phyloP scores from a whole-genome alignment of 1,284 basidiomycete species.

The Microstroma glucosiphilum region DNA sequence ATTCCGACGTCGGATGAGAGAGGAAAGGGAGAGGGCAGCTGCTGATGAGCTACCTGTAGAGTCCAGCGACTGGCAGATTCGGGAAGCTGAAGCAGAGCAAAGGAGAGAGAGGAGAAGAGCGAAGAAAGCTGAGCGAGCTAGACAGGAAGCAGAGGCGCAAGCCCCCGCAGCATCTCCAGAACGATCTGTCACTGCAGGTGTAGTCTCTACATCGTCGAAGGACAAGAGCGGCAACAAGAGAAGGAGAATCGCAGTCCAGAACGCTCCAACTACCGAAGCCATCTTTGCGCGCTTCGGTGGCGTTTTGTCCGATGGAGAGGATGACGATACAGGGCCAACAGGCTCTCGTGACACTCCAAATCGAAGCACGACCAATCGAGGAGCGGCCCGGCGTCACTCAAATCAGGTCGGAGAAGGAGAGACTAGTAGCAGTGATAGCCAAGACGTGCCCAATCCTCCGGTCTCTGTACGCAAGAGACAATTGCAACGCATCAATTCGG shows the following conservation, averaged over 20 bases:
- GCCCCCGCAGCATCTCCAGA: not conserved
- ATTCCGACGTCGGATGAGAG: slow-evolving; percentile 8
- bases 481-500: not conserved
- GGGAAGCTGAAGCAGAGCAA: slow-evolving; percentile 14
- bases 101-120: slow-evolving; percentile 14
- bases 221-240: not conserved
- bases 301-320: slow-evolving; percentile 4
- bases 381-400: not conserved
- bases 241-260: not conserved
- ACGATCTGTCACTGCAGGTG: not conserved
- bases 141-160: slow-evolving; percentile 7
- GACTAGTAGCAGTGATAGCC: not conserved
- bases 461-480: not conserved
- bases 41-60: slow-evolving; percentile 6
- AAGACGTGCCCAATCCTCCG: not conserved
- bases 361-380: not conserved
- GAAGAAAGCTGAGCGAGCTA: slow-evolving; percentile 3
- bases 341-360: too few species aligned
- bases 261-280: not conserved
- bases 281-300: slow-evolving; percentile 1
- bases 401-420: not conserved
- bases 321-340: slow-evolving; percentile 2
- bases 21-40: slow-evolving; percentile 8
- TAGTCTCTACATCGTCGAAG: too few species aligned
- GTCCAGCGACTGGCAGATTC: not conserved